phyloP scores from a whole-genome alignment of 108 stramenopile species.

The Bacterosira constricta region DNA sequence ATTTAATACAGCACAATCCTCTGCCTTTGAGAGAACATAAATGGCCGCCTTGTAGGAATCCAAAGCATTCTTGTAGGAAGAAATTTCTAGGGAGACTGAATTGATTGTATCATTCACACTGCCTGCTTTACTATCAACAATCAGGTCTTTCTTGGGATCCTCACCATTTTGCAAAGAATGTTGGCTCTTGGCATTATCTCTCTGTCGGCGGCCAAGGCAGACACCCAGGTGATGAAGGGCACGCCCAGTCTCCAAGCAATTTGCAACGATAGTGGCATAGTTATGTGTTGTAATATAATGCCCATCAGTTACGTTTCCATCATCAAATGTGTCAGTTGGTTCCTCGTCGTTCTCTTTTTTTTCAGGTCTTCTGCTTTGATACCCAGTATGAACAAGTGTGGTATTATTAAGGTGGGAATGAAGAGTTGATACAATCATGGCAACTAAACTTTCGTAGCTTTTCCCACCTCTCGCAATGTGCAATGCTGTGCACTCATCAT shows the following conservation, averaged over 20 bases:
- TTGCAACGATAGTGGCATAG: constrained; percentile 40
- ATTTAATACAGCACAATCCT: background rate
- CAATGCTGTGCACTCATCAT: constrained; percentile 13
- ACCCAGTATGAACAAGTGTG: constrained; percentile 25
- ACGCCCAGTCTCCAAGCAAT: constrained; percentile 52
- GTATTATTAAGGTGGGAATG: constrained; percentile 25
- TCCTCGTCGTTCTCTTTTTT: background rate
- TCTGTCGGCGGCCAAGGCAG: constrained; percentile 50
- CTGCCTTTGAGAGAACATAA: constrained; percentile 24
- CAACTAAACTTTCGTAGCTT: background rate
- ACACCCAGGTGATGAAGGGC: constrained; percentile 55
- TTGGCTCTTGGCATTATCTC: constrained; percentile 15
- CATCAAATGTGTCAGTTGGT: background rate
- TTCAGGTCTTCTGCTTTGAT: background rate
- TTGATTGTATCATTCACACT: background rate
- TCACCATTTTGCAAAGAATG: background rate
- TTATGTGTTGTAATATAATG: constrained; percentile 18
- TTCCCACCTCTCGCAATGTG: background rate
- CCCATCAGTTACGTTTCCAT: background rate
- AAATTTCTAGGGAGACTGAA: constrained; percentile 28
- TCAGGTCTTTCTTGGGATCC: too few relatives aligned
- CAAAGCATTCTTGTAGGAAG: constrained; percentile 33
- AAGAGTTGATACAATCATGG: constrained; percentile 26
- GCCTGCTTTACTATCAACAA: background rate
- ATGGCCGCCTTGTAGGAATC: constrained; percentile 42